These are phyloP conservation scores for Sisymbrium irio DNA, from an alignment of 345 rosid genomes.

Conservation along the genomic window DNA sequence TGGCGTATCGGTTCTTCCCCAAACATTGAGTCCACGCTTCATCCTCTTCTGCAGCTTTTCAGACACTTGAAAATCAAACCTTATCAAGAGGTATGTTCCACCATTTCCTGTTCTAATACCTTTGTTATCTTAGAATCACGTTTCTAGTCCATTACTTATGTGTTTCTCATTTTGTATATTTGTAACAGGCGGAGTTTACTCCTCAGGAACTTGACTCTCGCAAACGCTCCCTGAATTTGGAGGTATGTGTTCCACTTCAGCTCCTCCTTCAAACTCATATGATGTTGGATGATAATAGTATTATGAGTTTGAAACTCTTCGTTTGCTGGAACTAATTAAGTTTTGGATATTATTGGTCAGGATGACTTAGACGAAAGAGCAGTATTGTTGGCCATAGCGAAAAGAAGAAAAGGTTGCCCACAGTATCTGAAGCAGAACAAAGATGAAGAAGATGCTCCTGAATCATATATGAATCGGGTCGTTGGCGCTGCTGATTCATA, in stretches of 20 bases:
- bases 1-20: constrained; percentile 50
- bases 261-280: too few relatives aligned
- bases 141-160: neutral
- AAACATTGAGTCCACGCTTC: constrained; percentile 37
- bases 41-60: constrained; percentile 52
- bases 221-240: constrained; percentile 40
- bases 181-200: constrained; percentile 46
- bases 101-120: neutral
- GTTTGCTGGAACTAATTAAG: constrained; percentile 5
- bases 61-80: constrained; percentile 43
- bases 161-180: constrained; percentile 12
- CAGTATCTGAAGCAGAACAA: constrained; percentile 35
- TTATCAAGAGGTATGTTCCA: constrained; percentile 38
- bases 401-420: constrained; percentile 44
- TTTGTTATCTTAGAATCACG: neutral
- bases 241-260: constrained; percentile 28
- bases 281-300: too few relatives aligned
- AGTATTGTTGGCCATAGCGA: constrained; percentile 39
- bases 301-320: too few relatives aligned
- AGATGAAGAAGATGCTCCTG: constrained; percentile 54
- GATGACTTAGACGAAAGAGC: constrained; percentile 36
- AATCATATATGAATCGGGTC: constrained; percentile 50
- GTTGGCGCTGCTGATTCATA: constrained; percentile 55
- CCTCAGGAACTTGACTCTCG: constrained; percentile 48
- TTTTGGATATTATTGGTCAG: constrained; percentile 26